Base-by-base conservation (phyloP, 495 filamentous ascomycete genomes). In the Massariosphaeria phaeospora region DNA sequence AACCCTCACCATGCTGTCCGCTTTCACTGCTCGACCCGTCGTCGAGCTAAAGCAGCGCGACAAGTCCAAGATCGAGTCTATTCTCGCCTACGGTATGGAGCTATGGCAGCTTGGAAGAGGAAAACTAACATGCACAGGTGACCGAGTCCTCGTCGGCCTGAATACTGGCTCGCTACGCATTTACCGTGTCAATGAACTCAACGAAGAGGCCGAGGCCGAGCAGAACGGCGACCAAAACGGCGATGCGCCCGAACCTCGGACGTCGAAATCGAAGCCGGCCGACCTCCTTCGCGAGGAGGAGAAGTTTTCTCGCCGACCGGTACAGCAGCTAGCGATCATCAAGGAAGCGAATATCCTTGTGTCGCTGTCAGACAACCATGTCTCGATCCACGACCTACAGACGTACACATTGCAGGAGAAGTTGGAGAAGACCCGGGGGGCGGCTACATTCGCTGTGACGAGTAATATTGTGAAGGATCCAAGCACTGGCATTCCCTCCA, bases 41-140 rank as follows among this genome's bases (percentile, higher is more conserved):
- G 84, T 96, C 76, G 93, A 99, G 84, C 85, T 99, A 56, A 91
- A 85, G 73, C 82, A 82, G 65, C 84, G 89, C 66, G 93, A 97
- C 78, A 95, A 91, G 73, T 94, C 87, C 41, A 88, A 83, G 77
- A 96, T 99, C 68, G 91, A 97, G 70, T 88, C 87, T 4, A 84
- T 97, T 51, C 78, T 96, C 31, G 86, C 93, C 56, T 89, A 95
- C 72, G 89, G 85, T 89, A 72, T 39, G 69, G 42, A 9, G 31
- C 17, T 11, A 10, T 56, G 20, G 20, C 52, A 18, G 5, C 13
- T 35, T 27, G 27, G 30, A 26, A n/a, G 20, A 42, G 50, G 12
- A 5, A 35, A 18, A 25, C 60, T 68, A 43, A 66, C 38, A 23
- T 23, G 10, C 18, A 31, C 43, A 88, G 85, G 89, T 58, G 91